Conservation (phyloP, 2,329 filamentous ascomycete species). For the Anisogramma anomala region DNA sequence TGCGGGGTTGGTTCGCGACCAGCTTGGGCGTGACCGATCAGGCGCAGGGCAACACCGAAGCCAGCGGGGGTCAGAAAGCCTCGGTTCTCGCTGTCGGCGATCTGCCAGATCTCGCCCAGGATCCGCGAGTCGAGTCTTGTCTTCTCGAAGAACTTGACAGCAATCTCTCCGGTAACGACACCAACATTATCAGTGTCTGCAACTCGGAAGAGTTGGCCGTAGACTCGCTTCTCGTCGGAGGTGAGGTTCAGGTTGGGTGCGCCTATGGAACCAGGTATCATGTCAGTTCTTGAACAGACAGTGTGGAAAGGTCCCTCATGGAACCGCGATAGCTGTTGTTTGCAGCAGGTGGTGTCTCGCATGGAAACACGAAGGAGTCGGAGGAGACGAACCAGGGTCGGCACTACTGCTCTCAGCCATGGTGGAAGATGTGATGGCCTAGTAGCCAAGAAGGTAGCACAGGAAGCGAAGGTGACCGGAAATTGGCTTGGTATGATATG, state of each 20-base stretch:
- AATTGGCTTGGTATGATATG: no score
- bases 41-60: conserved; percentile 82
- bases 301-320: no score
- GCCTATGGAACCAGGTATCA: conserved; percentile 24
- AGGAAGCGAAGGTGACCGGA: no score
- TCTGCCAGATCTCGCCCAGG: conserved; percentile 95
- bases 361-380: neutral
- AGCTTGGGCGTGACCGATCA: conserved; percentile 92
- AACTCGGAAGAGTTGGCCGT: conserved; percentile 83
- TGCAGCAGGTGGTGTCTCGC: neutral
- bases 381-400: conserved; percentile 9
- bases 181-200: conserved; percentile 86
- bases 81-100: conserved; percentile 92
- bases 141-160: conserved; percentile 96
- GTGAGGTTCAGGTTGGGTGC: conserved; percentile 71
- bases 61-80: conserved; percentile 85
- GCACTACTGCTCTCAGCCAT: conserved; percentile 14
- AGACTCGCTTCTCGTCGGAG: conserved; percentile 84
- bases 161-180: conserved; percentile 89
- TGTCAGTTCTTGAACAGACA: neutral
- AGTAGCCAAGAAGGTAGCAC: no score
- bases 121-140: conserved; percentile 77
- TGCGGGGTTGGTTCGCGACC: conserved; percentile 71
- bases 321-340: neutral
- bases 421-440: neutral